Base-by-base conservation (phyloP, 768 basidiomycete species). In the Podaxis carcinomalis region DNA sequence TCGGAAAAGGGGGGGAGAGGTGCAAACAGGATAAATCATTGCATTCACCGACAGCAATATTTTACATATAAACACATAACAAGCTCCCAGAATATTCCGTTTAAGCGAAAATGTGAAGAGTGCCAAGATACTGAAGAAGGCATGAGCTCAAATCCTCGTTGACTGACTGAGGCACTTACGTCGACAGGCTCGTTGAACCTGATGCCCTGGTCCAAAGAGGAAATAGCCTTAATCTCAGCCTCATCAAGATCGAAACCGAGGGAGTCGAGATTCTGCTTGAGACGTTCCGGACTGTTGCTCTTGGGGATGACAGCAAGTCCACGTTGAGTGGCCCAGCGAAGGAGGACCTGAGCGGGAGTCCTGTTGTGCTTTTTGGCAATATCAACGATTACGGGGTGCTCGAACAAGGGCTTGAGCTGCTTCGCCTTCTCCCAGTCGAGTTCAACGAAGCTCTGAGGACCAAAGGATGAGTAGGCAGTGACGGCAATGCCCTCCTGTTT, bases 321-420 rank as follows among this genome's bases (percentile, higher is more conserved):
- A 39, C 84, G 85, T 67, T 91, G 88, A 13, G 87, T 88, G 1
- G 89, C 84, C 91, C 91, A 93, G 65, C 89, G 81, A 56, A 93
- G 80, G 40, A 92, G 74, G 23, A 92, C 82, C 71, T 92, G 89
- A 5, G 89, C 88, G 3, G 83, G 70, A 47, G 79, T 81, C 75
- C 80, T 90, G 7, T 73, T 66, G 65, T 86, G 75, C 62, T 78
- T 77, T 14, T 67, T 54, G 3, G 89, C 85, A 44, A 86, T 77
- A 37, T 67, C 49, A 23, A 68, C 64, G 53, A 90, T 69, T 1
- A 70, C 56, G 56, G 78, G 69, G 66, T 86, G 84, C 49, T 76
- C 66, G 59, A 92, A 73, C 54, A 93, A 75, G 52, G 81, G 81
- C n/a, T 75, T 63, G 13, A 74, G 72, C 9, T 74, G 77, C 64